Conservation (phyloP, 2,329 filamentous ascomycete genomes). For the Alternaria tenuissima region DNA sequence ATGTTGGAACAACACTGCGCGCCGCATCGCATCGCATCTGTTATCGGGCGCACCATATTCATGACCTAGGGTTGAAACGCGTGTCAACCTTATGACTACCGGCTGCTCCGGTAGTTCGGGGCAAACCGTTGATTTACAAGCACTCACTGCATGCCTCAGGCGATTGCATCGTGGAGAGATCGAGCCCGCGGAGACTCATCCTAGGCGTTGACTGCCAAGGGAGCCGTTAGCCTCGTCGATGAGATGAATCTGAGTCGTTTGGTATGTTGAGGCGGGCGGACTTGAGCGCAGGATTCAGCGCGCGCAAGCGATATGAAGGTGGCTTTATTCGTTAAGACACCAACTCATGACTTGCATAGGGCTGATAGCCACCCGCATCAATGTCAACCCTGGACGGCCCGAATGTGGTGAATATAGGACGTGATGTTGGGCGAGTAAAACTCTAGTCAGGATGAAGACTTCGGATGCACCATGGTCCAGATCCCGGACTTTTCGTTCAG, state of each 20-base stretch:
- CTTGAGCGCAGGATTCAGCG: conserved; percentile 1
- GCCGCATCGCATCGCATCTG: not conserved
- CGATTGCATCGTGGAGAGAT: not conserved
- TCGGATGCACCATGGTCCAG: not conserved
- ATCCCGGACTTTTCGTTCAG: not conserved
- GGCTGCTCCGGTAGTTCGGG: conserved; percentile 12
- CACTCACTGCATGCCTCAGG: not conserved
- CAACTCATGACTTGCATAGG: conserved; percentile 4
- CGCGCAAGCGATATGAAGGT: not conserved
- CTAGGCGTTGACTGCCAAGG: not conserved
- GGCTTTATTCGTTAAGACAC: not conserved
- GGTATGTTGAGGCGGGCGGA: not conserved
- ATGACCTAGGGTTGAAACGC: not conserved
- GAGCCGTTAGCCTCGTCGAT: not conserved
- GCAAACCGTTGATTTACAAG: not conserved
- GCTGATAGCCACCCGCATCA: not conserved
- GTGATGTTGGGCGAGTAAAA: not conserved
- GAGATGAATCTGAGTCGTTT: not conserved
- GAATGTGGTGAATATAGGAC: not conserved
- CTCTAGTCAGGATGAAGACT: not conserved
- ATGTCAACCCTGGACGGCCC: not conserved
- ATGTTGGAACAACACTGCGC: not conserved
- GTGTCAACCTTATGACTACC: conserved; percentile 7
- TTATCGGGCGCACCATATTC: not conserved
- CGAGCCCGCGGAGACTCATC: not conserved